Percentiles rank a stretch among this genome's conserved stretches.
These are phyloP conservation scores for Nepenthes mirabilis DNA, from an alignment of 148 eudicot genomes.

Conservation along the genomic window DNA sequence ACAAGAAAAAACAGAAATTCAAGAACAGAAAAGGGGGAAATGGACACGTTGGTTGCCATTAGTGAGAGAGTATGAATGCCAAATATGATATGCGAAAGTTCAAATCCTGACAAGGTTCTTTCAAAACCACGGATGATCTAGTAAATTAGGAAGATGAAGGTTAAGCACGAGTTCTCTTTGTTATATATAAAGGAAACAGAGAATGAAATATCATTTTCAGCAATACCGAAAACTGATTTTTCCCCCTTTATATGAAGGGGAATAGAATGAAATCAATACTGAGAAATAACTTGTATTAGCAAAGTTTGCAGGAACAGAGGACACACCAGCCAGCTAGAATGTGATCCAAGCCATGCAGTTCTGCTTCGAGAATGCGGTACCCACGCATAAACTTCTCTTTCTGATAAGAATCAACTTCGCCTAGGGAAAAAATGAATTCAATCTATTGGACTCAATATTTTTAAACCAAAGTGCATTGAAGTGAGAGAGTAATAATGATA, in stretches of 20 bases:
- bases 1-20: no score
- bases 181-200: neutral
- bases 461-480: neutral
- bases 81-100: no score
- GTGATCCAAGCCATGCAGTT: constrained; percentile 79
- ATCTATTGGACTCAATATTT: constrained; percentile 1
- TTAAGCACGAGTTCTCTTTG: no score
- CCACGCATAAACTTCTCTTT: constrained; percentile 88
- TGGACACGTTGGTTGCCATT: no score
- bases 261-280: neutral
- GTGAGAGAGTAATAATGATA: neutral
- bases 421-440: constrained; percentile 18
- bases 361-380: constrained; percentile 85
- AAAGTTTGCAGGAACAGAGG: neutral
- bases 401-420: constrained; percentile 63
- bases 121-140: no score
- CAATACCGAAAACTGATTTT: no score
- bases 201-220: neutral
- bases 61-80: no score
- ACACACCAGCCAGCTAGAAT: constrained; percentile 72
- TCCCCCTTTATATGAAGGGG: no score
- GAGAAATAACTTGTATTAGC: neutral
- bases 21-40: no score
- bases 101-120: no score
- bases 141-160: no score